A percentile compares a stretch with the other conserved stretches of the same genome.
Conservation (phyloP, 805 yeast genomes). For the Yamadazyma insecticola region DNA sequence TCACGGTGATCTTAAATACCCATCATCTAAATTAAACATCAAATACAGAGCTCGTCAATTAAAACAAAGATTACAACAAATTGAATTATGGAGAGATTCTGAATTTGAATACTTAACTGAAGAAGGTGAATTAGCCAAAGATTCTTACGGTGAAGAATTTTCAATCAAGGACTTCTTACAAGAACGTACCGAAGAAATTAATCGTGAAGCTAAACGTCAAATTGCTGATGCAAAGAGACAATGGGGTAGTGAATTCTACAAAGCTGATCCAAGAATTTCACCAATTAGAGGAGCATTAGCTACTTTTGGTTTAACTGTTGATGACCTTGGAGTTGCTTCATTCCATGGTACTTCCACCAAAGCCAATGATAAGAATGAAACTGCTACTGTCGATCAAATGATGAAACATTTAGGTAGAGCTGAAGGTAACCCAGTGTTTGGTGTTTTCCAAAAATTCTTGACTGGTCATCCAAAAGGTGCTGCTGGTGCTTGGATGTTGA, state of each 20-base stretch:
- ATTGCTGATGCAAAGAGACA: constrained; percentile 82
- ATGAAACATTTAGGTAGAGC: constrained; percentile 93
- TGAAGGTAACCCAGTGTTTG: constrained; percentile 95
- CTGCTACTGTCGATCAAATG: constrained; percentile 87
- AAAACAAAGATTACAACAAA: constrained; percentile 69
- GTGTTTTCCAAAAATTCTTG: constrained; percentile 97
- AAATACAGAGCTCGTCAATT: constrained; percentile 93
- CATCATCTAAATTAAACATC: constrained; percentile 78
- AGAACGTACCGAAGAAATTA: constrained; percentile 85
- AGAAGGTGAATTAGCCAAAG: constrained; percentile 58
- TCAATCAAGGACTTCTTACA: constrained; percentile 48
- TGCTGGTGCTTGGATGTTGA: constrained; percentile 99
- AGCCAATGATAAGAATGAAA: constrained; percentile 98
- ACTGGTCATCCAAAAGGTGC: constrained; percentile 99
- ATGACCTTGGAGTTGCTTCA: constrained; percentile 93
- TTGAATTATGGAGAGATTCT: constrained; percentile 77
- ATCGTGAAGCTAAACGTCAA: constrained; percentile 81
- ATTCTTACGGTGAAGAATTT: constrained; percentile 48
- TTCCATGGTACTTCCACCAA: constrained; percentile 99
- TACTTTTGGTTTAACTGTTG: constrained; percentile 85
- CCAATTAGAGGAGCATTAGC: constrained; percentile 97
- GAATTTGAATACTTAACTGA: constrained; percentile 69
- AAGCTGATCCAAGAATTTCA: constrained; percentile 87
- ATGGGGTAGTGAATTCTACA: constrained; percentile 95
- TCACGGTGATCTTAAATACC: constrained; percentile 73